These are phyloP conservation scores for Veloboletus limbatus DNA, from an alignment of 1,284 basidiomycete genomes.

Conservation along the genomic window DNA sequence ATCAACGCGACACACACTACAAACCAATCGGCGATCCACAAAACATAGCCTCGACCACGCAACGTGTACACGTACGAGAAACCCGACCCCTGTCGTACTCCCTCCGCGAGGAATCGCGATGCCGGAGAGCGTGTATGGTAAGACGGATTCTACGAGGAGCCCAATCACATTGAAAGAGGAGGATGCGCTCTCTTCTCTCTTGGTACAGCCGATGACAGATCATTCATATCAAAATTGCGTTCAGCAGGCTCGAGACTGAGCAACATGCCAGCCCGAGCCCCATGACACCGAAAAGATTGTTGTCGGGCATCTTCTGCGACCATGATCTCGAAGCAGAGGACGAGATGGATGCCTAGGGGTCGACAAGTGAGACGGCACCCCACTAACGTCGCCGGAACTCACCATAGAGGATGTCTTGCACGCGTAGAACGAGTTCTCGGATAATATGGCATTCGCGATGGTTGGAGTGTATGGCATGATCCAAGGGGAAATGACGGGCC, in stretches of 20 bases:
- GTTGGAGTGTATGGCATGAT: neutral
- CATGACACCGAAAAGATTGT: neutral
- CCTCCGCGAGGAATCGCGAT: neutral
- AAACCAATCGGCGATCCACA: neutral
- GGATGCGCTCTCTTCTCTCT: neutral
- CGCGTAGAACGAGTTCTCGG: neutral
- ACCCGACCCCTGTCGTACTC: neutral
- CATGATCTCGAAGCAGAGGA: slow-evolving; percentile 13
- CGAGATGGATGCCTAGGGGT: slow-evolving; percentile 5
- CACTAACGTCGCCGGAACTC: neutral
- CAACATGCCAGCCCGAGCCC: slow-evolving; percentile 7
- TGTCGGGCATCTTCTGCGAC: too few species aligned
- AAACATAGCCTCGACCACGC: neutral
- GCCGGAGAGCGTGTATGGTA: neutral
- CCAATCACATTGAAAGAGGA: neutral
- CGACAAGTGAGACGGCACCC: neutral
- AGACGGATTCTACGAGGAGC: neutral
- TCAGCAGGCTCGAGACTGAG: slow-evolving; percentile 4
- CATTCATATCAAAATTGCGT: slow-evolving; percentile 3
- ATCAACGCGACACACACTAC: slow-evolving; percentile 16
- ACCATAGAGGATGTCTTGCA: neutral
- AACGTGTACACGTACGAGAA: neutral
- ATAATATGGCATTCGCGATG: neutral
- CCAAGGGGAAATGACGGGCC: neutral
- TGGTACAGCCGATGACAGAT: slow-evolving; percentile 8